phyloP scores from a whole-genome alignment of 2,329 filamentous ascomycete genomes.

The Alternaria ethzedia region DNA sequence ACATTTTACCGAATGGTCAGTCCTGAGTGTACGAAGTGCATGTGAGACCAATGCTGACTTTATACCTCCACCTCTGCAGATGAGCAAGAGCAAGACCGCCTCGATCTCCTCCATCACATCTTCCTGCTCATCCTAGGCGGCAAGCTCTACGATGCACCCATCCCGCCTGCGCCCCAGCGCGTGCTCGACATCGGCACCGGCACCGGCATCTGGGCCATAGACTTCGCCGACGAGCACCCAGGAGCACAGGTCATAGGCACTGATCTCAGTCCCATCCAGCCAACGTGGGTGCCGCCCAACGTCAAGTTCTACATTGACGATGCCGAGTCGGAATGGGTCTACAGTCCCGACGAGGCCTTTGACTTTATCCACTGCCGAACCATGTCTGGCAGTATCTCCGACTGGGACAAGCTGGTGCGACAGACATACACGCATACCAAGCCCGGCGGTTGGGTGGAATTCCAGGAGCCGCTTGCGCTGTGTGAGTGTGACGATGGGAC shows the following conservation, averaged over 20 bases:
- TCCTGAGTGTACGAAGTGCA: background rate
- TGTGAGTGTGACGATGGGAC: constrained; percentile 42
- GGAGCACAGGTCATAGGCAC: constrained; percentile 45
- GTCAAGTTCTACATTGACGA: constrained; percentile 53
- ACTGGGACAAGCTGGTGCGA: constrained; percentile 40
- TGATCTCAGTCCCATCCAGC: constrained; percentile 48
- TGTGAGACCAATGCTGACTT: background rate
- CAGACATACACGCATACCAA: constrained; percentile 35
- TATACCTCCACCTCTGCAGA: constrained; percentile 6
- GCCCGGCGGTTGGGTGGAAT: constrained; percentile 46
- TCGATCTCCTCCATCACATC: constrained; percentile 49
- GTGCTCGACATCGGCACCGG: constrained; percentile 51
- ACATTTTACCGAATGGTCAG: constrained; percentile 43
- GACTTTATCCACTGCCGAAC: constrained; percentile 46
- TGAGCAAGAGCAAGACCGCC: constrained; percentile 48
- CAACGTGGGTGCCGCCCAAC: constrained; percentile 49
- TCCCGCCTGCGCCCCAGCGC: constrained; percentile 24
- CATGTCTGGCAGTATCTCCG: constrained; percentile 37
- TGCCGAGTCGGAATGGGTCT: constrained; percentile 49
- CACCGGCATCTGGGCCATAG: constrained; percentile 51
- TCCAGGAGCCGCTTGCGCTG: constrained; percentile 45
- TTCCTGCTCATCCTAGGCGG: constrained; percentile 45
- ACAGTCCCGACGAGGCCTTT: constrained; percentile 40
- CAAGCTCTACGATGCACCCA: constrained; percentile 45
- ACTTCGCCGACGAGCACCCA: constrained; percentile 47